Evolutionary conservation across 2,329 filamentous ascomycete species (phyloP), one percentile per base, ranked within the genome.

Genomic region (Clarireedia paspali): DNA sequence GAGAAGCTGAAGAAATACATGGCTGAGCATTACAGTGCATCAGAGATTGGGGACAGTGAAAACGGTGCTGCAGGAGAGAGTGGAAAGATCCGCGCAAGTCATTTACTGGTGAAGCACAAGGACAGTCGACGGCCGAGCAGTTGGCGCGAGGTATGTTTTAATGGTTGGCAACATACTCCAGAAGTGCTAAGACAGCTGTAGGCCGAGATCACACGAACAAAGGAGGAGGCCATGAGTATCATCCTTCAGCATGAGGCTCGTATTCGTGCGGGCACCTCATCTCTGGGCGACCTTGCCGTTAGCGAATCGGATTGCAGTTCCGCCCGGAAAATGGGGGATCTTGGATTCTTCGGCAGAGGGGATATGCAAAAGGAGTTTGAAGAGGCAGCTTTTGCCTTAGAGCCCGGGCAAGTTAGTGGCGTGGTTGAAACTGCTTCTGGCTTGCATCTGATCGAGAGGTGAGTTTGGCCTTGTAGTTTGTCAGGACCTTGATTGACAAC

Each of bases 341-440:
- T 99, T 75, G 94, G 94, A 20, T 96, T 91, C 73, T 99, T 99
- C 72, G 91, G 90, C 55, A 85, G 81, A 66, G 90, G 91, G 27
- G 92, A 97, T 68, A 99, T 99, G 94, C 94, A 99, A 72, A 92
- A 91, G 76, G 92, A 96, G 74, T 99, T 99, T 68, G 94, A 99
- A 74, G 90, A 96, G 56, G 91, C 91, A 4, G 88, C 94, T 1
- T 99, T 99, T 74, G 85, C 81, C n/a, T 78, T 99, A 55, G 81
- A 91, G 72, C 85, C 87, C 2, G 91, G 91, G 36, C 83, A 96
- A 73, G 84, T 97, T 68, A 96, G 91, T 73, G 78, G 81, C 47
- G 79, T 96, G 39, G 87, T 97, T 12, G 88, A 96, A 73, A 96
- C 94, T 40, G 91, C 91, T 50, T 96, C 91, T 52, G 94, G 94